A percentile compares a stretch with the other conserved stretches of the same genome.
phyloP scores from a whole-genome alignment of 169 alveolate genomes.

The Eimeria necatrix region DNA sequence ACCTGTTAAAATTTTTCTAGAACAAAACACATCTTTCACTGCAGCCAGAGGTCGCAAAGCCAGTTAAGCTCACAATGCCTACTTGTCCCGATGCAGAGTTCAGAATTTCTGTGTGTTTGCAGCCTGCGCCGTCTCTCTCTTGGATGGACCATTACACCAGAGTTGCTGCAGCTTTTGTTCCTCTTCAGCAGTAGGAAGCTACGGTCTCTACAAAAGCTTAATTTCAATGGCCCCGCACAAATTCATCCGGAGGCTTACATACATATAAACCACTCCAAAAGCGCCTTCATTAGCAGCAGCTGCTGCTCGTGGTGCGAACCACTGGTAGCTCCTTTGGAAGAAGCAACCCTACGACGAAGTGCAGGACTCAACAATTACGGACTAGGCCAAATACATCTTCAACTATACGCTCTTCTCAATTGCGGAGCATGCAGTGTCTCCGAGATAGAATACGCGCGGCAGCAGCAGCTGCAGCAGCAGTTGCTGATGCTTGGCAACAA shows the following conservation, averaged over 20 bases:
- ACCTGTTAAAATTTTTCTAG: too few species aligned
- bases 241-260: conserved; percentile 71
- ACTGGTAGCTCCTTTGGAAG: conserved; percentile 53
- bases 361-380: conserved; percentile 74
- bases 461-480: conserved; percentile 71
- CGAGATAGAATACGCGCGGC: conserved; percentile 68
- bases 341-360: conserved; percentile 67
- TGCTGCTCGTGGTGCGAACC: conserved; percentile 47
- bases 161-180: conserved; percentile 70
- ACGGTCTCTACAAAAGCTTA: conserved; percentile 74
- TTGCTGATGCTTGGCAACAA: conserved; percentile 30
- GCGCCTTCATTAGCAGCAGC: conserved; percentile 10
- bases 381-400: conserved; percentile 78
- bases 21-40: too few species aligned
- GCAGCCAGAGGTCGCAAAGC: too few species aligned
- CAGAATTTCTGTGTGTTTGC: background rate
- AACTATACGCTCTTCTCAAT: conserved; percentile 80
- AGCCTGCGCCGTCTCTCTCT: conserved; percentile 82
- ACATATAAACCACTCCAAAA: conserved; percentile 26
- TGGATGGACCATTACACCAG: conserved; percentile 81
- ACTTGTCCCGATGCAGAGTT: background rate
- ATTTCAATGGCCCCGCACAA: conserved; percentile 82
- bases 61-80: too few species aligned
- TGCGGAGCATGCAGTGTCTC: conserved; percentile 76
- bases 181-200: conserved; percentile 74